Evolutionary conservation across 345 rosid species (phyloP).

Genomic region (Citrus mangshanensis): DNA sequence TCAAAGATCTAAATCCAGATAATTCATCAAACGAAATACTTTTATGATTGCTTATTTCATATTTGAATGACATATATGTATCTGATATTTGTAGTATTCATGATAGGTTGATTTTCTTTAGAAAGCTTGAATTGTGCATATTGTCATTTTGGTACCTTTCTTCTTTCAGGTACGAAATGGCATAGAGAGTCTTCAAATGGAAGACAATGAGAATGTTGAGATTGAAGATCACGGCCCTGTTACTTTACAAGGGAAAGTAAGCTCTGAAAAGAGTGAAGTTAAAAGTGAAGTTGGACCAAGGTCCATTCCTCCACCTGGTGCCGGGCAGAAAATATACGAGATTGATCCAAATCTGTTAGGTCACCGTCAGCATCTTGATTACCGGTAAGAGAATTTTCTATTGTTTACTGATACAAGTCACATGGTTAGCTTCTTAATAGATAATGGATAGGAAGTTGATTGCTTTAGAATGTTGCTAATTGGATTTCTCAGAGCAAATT

Average conservation of each 20-base stretch:
- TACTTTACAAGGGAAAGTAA: slow-evolving; percentile 24
- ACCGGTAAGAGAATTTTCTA: slow-evolving; percentile 49
- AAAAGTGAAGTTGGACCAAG: slow-evolving; percentile 35
- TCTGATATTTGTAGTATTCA: neutral
- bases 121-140: neutral
- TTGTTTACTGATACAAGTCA: neutral
- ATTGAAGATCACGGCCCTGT: slow-evolving; percentile 34
- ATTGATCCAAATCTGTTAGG: slow-evolving; percentile 69
- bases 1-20: neutral
- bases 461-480: neutral
- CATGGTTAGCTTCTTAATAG: neutral
- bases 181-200: slow-evolving; percentile 40
- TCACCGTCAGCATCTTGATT: slow-evolving; percentile 72
- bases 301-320: slow-evolving; percentile 68
- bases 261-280: slow-evolving; percentile 32
- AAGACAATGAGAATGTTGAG: slow-evolving; percentile 36
- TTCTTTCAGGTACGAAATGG: slow-evolving; percentile 35
- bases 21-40: no score
- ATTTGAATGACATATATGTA: neutral
- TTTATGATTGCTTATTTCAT: neutral
- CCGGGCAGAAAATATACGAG: slow-evolving; percentile 74
- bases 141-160: neutral
- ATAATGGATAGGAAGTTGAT: neutral
- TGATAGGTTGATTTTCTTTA: slow-evolving; percentile 1
- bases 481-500: neutral